These are phyloP conservation scores for Microsporum audouinii DNA, from an alignment of 2,329 filamentous ascomycete genomes.

Conservation along the genomic window DNA sequence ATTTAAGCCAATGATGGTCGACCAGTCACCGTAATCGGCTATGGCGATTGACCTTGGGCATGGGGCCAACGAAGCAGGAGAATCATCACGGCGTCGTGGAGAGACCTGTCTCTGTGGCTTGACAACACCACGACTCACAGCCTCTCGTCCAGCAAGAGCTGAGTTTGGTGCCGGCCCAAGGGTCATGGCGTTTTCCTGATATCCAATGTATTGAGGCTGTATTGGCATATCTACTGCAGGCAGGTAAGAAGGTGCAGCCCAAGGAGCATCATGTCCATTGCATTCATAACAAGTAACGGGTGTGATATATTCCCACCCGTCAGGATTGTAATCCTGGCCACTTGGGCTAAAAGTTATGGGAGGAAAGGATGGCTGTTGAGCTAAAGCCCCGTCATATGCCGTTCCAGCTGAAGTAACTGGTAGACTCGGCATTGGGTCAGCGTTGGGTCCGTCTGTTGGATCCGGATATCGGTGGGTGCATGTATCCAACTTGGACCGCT, in stretches of 20 bases:
- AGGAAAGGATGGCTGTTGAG: background rate
- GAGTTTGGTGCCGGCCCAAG: background rate
- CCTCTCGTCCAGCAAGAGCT: background rate
- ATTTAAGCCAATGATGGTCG: constrained; percentile 58
- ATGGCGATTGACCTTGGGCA: constrained; percentile 57
- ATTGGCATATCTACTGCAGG: background rate
- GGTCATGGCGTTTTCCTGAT: background rate
- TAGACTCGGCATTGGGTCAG: background rate
- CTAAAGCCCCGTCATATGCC: background rate
- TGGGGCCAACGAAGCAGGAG: constrained; percentile 42
- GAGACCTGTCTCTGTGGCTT: background rate
- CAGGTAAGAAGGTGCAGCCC: background rate
- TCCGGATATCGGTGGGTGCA: background rate
- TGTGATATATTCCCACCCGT: background rate
- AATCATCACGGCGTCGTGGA: constrained; percentile 3
- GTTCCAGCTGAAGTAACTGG: background rate
- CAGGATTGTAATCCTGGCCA: background rate
- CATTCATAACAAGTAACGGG: background rate
- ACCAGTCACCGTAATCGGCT: constrained; percentile 63
- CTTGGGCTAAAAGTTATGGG: background rate
- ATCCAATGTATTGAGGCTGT: background rate
- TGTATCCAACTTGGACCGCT: background rate
- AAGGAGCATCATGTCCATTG: background rate
- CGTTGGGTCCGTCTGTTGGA: background rate
- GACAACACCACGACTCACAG: background rate